These are phyloP conservation scores for Hirschfeldia incana DNA, from an alignment of 345 rosid species.

Conservation along the genomic window DNA sequence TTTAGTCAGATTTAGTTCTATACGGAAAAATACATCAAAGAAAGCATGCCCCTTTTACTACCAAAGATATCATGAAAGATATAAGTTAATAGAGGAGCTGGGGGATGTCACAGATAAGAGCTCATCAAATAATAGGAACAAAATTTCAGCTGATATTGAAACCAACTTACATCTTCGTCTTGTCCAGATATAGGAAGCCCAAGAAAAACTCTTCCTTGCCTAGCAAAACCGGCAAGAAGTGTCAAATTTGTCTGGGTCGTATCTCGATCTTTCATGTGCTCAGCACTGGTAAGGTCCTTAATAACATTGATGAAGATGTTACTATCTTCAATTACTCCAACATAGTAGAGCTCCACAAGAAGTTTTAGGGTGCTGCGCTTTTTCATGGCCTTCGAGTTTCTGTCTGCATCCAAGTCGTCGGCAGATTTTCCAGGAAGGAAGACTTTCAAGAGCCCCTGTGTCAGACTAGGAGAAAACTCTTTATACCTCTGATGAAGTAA, in stretches of 20 bases:
- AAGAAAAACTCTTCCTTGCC: slow-evolving; percentile 91
- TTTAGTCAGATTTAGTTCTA: slow-evolving; percentile 29
- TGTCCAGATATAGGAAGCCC: slow-evolving; percentile 92
- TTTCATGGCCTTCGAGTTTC: slow-evolving; percentile 87
- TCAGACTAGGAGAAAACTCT: slow-evolving; percentile 85
- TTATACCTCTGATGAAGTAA: slow-evolving; percentile 96
- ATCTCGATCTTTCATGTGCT: slow-evolving; percentile 89
- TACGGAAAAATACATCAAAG: not conserved
- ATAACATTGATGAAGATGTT: slow-evolving; percentile 73
- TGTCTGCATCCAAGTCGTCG: slow-evolving; percentile 85
- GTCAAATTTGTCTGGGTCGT: slow-evolving; percentile 88
- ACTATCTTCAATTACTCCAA: slow-evolving; percentile 86
- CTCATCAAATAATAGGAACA: not conserved
- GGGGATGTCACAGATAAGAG: slow-evolving; percentile 1
- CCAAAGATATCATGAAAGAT: not conserved
- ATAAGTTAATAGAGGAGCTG: not conserved
- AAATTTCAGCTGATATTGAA: slow-evolving; percentile 12
- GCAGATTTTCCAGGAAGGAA: slow-evolving; percentile 93
- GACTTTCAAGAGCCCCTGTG: slow-evolving; percentile 84
- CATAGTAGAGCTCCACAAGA: slow-evolving; percentile 90
- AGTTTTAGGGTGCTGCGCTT: slow-evolving; percentile 92
- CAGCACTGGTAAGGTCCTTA: slow-evolving; percentile 81
- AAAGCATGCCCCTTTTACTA: slow-evolving; percentile 12
- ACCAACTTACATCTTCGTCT: slow-evolving; percentile 78
- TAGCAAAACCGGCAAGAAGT: slow-evolving; percentile 93